phyloP scores from a whole-genome alignment of 2,329 filamentous ascomycete genomes.

The Nothomitra cinnamomea region DNA sequence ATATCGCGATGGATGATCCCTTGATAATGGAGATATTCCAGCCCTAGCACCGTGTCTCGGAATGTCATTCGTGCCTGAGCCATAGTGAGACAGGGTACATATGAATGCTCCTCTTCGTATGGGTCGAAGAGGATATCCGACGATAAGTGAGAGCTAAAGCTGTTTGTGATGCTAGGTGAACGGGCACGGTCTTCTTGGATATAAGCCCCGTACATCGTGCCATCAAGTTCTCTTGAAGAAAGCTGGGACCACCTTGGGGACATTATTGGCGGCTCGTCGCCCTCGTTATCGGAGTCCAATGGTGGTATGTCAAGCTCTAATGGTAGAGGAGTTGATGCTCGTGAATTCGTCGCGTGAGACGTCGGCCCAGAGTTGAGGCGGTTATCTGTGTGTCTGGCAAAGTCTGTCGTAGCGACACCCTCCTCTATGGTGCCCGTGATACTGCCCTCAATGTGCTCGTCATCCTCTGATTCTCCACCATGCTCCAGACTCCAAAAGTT shows the following conservation, averaged over 20 bases:
- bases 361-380: neutral
- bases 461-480: conserved; percentile 42
- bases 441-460: conserved; percentile 21
- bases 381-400: neutral
- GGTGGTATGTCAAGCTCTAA: conserved; percentile 3
- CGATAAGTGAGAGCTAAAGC: conserved; percentile 53
- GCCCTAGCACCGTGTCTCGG: conserved; percentile 76
- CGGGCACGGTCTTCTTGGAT: conserved; percentile 26
- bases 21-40: conserved; percentile 85
- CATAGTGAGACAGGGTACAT: conserved; percentile 84
- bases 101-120: conserved; percentile 75
- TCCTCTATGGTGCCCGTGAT: conserved; percentile 1
- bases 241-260: neutral
- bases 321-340: conserved; percentile 1
- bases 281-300: conserved; percentile 4
- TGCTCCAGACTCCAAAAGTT: conserved; percentile 77
- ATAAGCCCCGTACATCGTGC: conserved; percentile 62
- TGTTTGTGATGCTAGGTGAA: conserved; percentile 67
- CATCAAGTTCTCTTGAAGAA: conserved; percentile 43
- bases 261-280: neutral
- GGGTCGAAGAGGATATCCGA: conserved; percentile 48
- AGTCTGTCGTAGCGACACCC: neutral
- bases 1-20: conserved; percentile 74
- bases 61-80: conserved; percentile 70
- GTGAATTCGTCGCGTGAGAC: neutral